These are phyloP conservation scores for Groenewaldozyma auringiensis DNA, from an alignment of 1,139 yeast genomes.

Conservation along the genomic window DNA sequence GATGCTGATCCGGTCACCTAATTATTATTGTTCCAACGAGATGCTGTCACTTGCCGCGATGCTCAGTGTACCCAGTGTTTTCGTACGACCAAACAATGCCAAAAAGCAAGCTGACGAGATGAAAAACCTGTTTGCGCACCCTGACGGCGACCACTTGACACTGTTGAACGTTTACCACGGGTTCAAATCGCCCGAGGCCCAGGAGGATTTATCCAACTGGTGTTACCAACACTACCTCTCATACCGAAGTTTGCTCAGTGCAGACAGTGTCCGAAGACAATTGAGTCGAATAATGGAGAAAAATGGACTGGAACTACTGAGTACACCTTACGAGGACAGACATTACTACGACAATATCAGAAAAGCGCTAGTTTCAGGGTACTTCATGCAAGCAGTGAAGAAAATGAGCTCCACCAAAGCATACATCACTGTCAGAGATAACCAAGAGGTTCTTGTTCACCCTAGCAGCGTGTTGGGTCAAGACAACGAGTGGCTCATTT, in stretches of 20 bases:
- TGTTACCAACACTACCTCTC: slow-evolving; percentile 85
- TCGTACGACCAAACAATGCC: slow-evolving; percentile 85
- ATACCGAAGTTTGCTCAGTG: slow-evolving; percentile 73
- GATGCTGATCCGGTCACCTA: slow-evolving; percentile 81
- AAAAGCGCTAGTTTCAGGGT: slow-evolving; percentile 85
- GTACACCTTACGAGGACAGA: slow-evolving; percentile 64
- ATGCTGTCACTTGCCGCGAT: slow-evolving; percentile 82
- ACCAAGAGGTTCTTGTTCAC: slow-evolving; percentile 89
- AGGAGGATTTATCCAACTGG: slow-evolving; percentile 49
- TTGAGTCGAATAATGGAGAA: slow-evolving; percentile 75
- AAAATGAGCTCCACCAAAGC: slow-evolving; percentile 36
- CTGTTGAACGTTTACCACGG: slow-evolving; percentile 82
- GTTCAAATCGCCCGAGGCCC: slow-evolving; percentile 60
- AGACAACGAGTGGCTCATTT: slow-evolving; percentile 87
- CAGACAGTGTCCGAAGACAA: slow-evolving; percentile 79
- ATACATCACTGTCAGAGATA: slow-evolving; percentile 87
- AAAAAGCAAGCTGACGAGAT: slow-evolving; percentile 89
- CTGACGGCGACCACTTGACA: slow-evolving; percentile 93
- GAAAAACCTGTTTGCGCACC: slow-evolving; percentile 80
- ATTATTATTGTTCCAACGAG: slow-evolving; percentile 81
- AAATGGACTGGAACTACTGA: slow-evolving; percentile 62
- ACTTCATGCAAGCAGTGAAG: slow-evolving; percentile 97
- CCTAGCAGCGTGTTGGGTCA: slow-evolving; percentile 85
- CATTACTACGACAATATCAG: slow-evolving; percentile 63
- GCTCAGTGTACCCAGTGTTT: slow-evolving; percentile 89